phyloP scores from a whole-genome alignment of 768 basidiomycete genomes.

The Kockovaella imperatae region DNA sequence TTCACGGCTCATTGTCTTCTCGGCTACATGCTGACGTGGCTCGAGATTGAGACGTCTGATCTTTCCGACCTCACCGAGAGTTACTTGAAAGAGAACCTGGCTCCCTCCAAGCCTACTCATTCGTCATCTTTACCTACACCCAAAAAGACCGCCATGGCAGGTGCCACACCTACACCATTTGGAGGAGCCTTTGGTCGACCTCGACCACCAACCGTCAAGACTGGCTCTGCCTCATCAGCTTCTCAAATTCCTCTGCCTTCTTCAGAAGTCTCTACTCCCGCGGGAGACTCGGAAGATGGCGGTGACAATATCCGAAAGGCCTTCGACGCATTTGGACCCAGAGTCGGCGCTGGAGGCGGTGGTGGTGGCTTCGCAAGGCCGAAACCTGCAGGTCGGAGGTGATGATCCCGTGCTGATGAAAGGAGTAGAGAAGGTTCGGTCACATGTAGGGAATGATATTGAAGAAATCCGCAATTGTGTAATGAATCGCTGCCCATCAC shows the following conservation, averaged over 20 bases:
- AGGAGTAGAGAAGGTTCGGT: not conserved
- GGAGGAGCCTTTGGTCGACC: conserved; percentile 29
- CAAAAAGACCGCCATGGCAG: not conserved
- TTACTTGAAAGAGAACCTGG: conserved; percentile 57
- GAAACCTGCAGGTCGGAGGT: conserved; percentile 35
- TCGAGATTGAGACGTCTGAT: conserved; percentile 72
- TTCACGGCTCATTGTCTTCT: not conserved
- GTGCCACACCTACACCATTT: conserved; percentile 6
- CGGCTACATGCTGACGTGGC: not conserved
- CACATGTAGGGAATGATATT: not conserved
- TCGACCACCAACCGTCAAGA: conserved; percentile 15
- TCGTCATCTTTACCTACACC: conserved; percentile 29
- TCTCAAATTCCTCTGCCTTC: conserved; percentile 24
- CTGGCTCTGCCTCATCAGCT: conserved; percentile 11
- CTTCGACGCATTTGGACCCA: conserved; percentile 42
- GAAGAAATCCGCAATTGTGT: no score
- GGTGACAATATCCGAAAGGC: conserved; percentile 31
- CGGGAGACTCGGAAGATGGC: conserved; percentile 22
- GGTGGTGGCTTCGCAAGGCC: conserved; percentile 39
- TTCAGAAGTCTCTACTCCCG: conserved; percentile 15
- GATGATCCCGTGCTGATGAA: not conserved
- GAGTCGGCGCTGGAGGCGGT: conserved; percentile 28
- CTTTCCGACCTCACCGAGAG: conserved; percentile 62
- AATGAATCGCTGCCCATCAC: no score
- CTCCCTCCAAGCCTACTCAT: conserved; percentile 23